Conservation (phyloP, 2,329 filamentous ascomycete genomes). For the Stemphylium vesicarium region DNA sequence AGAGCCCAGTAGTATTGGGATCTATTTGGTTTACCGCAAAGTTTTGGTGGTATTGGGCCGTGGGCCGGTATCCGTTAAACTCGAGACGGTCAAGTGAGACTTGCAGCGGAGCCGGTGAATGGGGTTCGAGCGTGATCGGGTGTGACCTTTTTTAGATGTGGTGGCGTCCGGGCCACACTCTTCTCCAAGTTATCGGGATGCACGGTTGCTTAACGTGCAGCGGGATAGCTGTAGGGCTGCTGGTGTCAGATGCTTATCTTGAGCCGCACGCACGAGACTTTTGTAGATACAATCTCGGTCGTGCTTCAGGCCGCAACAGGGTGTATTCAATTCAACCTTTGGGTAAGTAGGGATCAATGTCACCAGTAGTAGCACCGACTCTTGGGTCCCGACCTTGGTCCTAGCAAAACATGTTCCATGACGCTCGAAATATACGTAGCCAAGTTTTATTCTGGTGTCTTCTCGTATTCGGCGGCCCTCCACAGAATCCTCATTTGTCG, state of each 20-base stretch:
- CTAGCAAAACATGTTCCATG: neutral
- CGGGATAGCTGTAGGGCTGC: slow-evolving; percentile 34
- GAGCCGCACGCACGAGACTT: slow-evolving; percentile 40
- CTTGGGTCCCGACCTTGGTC: neutral
- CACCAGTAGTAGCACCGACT: neutral
- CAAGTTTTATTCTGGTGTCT: slow-evolving; percentile 14
- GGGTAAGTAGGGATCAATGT: neutral
- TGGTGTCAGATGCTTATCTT: slow-evolving; percentile 49
- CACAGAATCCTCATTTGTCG: slow-evolving; percentile 25
- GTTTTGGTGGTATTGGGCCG: slow-evolving; percentile 12
- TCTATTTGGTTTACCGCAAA: slow-evolving; percentile 15
- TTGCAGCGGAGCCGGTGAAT: slow-evolving; percentile 26
- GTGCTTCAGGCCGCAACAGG: slow-evolving; percentile 4
- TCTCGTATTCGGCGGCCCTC: slow-evolving; percentile 10
- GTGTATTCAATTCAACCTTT: neutral
- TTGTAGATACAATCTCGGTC: slow-evolving; percentile 14
- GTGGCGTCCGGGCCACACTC: slow-evolving; percentile 32
- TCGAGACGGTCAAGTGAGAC: slow-evolving; percentile 23
- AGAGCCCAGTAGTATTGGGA: slow-evolving; percentile 12
- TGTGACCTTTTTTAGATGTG: slow-evolving; percentile 36
- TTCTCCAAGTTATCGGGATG: slow-evolving; percentile 18
- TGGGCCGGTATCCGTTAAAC: slow-evolving; percentile 20
- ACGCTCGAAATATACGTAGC: slow-evolving; percentile 19
- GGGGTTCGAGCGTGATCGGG: slow-evolving; percentile 21
- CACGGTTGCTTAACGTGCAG: slow-evolving; percentile 24